Evolutionary conservation across 495 filamentous ascomycete species (phyloP), one percentile per base, ranked within the genome.

Genomic region (Penicillium maclennaniae): DNA sequence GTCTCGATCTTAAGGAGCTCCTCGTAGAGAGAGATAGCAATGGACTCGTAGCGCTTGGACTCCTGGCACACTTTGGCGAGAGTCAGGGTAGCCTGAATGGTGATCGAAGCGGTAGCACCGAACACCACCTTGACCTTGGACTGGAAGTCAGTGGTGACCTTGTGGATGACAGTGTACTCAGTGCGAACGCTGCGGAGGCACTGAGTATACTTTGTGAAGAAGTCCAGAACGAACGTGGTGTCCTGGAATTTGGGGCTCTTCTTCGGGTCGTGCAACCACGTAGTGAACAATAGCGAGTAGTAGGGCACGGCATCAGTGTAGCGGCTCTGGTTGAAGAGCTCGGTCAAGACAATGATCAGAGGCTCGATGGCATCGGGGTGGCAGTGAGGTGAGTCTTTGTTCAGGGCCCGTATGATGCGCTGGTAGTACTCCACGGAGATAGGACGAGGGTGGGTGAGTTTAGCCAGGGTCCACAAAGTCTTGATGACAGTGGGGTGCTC

Each of bases 11-110:
- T 58, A 26, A 70, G 60, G 20, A 73, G 56, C 46, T 66, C 57
- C 44, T 70, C 62, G 34, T 69, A 70, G 2, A 71, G 60, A 14
- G 58, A 25, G 21, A 69, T 61, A 3, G 67, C 69, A 39, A 68
- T 64, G 17, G 31, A 39, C 58, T 73, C 67, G 43, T 68, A 70
- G n/a, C 58, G 57, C 58, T 63, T 69, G 14, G 61, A 62, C 46
- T 68, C 66, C 51, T 69, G 69, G 55, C 69, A 70, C 19, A 73
- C 62, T 45, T 58, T 65, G 41, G 70, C 70, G 28, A 73, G 62
- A 2, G 64, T 68, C 57, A 66, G 50, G 6, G 69, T 69, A 1
- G 69, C 64, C 40, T 67, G 60, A 17, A 73, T 62, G 9, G 67
- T 71, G 52, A 73, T 69, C 3, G 64, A 53, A 1, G 70, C 69